phyloP scores from a whole-genome alignment of 2,329 filamentous ascomycete species.

The Pseudogymnoascus sp. region DNA sequence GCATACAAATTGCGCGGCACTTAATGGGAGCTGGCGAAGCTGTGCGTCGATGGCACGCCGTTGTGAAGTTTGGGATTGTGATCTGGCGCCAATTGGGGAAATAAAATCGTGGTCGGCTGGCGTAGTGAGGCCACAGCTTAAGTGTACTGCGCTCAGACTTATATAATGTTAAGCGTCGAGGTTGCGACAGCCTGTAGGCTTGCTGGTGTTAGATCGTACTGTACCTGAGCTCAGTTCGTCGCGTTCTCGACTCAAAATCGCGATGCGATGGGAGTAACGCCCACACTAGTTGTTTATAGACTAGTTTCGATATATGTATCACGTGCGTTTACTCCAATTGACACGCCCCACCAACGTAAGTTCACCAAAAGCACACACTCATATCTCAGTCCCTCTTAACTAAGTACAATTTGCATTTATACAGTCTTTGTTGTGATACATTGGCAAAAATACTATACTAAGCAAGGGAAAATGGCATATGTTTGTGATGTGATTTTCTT shows the following conservation, averaged over 20 bases:
- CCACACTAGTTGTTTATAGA: background rate
- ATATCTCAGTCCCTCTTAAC: background rate
- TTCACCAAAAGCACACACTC: background rate
- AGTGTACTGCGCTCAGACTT: background rate
- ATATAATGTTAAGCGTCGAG: conserved; percentile 1
- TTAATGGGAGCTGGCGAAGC: background rate
- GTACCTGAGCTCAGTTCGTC: conserved; percentile 1
- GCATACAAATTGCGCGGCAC: background rate
- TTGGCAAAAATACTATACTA: background rate
- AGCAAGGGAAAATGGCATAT: background rate
- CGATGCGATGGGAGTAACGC: conserved; percentile 3
- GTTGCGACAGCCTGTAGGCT: background rate
- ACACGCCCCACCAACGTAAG: background rate
- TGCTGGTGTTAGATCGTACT: background rate
- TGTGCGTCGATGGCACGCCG: background rate
- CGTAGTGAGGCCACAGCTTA: background rate
- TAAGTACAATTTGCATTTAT: background rate
- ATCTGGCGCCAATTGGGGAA: background rate
- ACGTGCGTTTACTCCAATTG: background rate
- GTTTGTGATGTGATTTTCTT: background rate
- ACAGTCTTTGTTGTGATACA: background rate
- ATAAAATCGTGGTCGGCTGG: background rate
- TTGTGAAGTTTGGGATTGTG: background rate
- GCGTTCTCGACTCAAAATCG: conserved; percentile 10
- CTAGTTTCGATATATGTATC: background rate